A percentile compares a stretch with the other conserved stretches of the same genome.
phyloP scores from a whole-genome alignment of 176 grass and related monocot species.

The Stipa capillata region DNA sequence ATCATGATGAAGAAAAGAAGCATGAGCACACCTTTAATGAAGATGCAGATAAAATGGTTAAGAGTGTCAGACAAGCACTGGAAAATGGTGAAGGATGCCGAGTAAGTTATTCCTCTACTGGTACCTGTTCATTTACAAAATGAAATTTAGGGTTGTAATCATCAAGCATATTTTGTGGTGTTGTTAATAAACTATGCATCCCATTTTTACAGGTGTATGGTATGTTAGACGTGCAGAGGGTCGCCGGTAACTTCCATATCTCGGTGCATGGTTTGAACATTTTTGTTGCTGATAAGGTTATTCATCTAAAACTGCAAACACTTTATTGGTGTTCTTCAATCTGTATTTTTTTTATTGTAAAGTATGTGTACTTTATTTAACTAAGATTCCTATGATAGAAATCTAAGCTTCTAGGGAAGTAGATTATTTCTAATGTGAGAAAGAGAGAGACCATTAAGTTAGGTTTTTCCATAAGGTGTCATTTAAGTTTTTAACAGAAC shows the following conservation, averaged over 20 bases:
- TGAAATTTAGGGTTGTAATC: background rate
- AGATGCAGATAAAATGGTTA: constrained; percentile 93
- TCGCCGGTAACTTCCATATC: constrained; percentile 98
- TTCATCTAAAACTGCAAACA: constrained; percentile 28
- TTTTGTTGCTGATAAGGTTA: constrained; percentile 98
- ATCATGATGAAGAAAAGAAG: constrained; percentile 70
- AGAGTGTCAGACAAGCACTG: constrained; percentile 87
- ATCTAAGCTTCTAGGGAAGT: background rate
- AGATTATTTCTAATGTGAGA: background rate
- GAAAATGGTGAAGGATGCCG: constrained; percentile 88
- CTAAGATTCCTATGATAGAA: background rate
- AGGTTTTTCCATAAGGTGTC: background rate
- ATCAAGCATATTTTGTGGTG: constrained; percentile 1
- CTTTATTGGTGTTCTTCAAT: background rate
- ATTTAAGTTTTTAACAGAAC: background rate
- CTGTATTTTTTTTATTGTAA: constrained; percentile 6
- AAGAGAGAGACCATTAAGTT: background rate
- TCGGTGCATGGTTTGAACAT: constrained; percentile 98
- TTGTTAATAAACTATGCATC: background rate
- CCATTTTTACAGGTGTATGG: constrained; percentile 77
- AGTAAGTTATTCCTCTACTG: constrained; percentile 39
- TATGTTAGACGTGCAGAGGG: constrained; percentile 90
- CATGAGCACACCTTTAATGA: constrained; percentile 56
- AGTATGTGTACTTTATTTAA: background rate
- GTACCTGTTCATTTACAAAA: constrained; percentile 12